Evolutionary conservation across 1,284 basidiomycete genomes (phyloP), one percentile per base, ranked within the genome.

Genomic region (Leucoagaricus sp.): DNA sequence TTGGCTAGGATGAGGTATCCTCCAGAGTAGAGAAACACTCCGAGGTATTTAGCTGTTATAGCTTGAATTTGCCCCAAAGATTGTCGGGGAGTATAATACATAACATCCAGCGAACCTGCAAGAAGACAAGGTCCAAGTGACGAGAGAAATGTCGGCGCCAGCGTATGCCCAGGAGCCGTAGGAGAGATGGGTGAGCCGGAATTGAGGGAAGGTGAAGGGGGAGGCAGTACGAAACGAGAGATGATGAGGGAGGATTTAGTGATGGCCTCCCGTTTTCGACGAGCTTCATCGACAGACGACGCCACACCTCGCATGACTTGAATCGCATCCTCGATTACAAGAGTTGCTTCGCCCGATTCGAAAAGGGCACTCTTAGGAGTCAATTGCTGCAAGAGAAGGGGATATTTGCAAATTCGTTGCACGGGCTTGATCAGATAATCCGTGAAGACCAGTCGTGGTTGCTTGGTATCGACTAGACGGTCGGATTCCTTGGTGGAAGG

Each of bases 391-490:
- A 98, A 82, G 12, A 98, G 80, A 41, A 97, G 80, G 8, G 94
- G 93, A 68, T 98, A 98, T 65, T 89, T 92, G 79, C 94, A 96
- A 46, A 96, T 87, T 40, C 93, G 79, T 71, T 96, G 93, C 17
- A 95, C 82, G 5, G 93, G 93, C 69, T 93, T 92, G 73, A 96
- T 95, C 72, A 96, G 78, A 67, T 93, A 91, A 72, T 96, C 93
- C 63, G 84, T 76, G 66, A 91, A 83, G 56, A 78, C 76, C 49
- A 94, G 46, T 81, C 79, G 8, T 63, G 78, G 54, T 60, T 66
- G 63, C 53, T 67, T 61, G 10, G 58, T 19, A 47, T 71, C 69
- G 8, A 60, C 38, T 26, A 65, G 60, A 28, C 28, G 28, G 38
- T 53, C 41, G 21, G 45, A 21, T 13, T 59, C 55, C 38, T 34